Evolutionary conservation across 371 early-diverging fungal genomes (phyloP).

Genomic region (Phascolomyces articulosus): DNA sequence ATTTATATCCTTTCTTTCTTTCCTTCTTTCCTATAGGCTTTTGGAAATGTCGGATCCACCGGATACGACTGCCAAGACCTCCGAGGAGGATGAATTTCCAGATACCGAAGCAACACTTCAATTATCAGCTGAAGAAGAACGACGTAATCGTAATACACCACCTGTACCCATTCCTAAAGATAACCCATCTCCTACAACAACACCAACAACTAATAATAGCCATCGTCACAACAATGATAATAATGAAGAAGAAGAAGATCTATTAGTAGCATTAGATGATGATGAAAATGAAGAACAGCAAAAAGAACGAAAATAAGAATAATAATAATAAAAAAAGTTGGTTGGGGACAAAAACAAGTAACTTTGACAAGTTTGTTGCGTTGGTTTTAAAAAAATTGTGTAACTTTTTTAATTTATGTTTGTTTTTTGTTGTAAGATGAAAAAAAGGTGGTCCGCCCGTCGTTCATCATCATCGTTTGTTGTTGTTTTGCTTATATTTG

Average conservation of each 20-base stretch:
- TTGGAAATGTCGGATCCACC: constrained; percentile 23
- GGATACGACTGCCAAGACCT: constrained; percentile 4
- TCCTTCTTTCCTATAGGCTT: too few relatives aligned
- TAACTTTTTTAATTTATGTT: too few relatives aligned
- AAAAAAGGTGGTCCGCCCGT: background rate
- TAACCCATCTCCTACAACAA: background rate
- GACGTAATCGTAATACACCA: background rate
- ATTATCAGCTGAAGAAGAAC: constrained; percentile 9
- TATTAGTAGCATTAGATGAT: too few relatives aligned
- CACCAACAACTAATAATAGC: too few relatives aligned
- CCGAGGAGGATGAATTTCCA: constrained; percentile 13
- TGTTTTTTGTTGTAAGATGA: background rate
- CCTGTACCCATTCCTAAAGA: background rate
- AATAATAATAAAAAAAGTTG: background rate
- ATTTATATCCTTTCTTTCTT: background rate
- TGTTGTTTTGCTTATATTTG: too few relatives aligned
- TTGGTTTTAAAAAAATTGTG: background rate
- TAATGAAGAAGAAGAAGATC: background rate
- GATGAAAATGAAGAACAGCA: background rate
- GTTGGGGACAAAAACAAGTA: background rate
- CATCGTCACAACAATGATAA: too few relatives aligned
- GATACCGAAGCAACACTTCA: constrained; percentile 9
- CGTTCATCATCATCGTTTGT: too few relatives aligned
- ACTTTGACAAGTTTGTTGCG: too few relatives aligned
- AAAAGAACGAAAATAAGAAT: background rate